Percentiles rank a stretch among this genome's conserved stretches.
Evolutionary conservation across 352 stramenopile species (phyloP).

Genomic region (Phytophthora meadii): DNA sequence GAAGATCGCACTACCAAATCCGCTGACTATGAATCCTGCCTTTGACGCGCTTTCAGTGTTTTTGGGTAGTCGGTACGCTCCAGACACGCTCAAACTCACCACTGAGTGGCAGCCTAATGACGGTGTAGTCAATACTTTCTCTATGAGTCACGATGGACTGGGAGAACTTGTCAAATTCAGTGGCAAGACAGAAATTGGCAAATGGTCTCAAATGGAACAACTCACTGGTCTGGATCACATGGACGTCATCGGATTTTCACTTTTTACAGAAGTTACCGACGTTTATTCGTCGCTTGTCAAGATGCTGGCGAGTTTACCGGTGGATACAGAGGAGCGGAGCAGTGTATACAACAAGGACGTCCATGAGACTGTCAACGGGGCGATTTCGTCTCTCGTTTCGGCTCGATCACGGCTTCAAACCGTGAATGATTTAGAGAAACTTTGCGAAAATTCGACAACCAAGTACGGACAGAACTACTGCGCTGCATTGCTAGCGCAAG

Average conservation of each 20-base stretch:
- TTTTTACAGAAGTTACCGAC: background rate
- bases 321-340: too few relatives aligned
- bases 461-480: too few relatives aligned
- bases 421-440: too few relatives aligned
- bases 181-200: background rate
- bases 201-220: background rate
- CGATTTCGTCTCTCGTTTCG: too few relatives aligned
- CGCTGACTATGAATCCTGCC: background rate
- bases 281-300: too few relatives aligned
- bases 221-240: background rate
- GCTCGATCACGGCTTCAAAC: too few relatives aligned
- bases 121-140: background rate
- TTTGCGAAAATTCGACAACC: too few relatives aligned
- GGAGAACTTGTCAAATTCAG: background rate
- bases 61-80: background rate
- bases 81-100: background rate
- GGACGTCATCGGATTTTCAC: background rate
- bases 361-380: too few relatives aligned
- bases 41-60: background rate
- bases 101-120: background rate
- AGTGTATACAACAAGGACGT: too few relatives aligned
- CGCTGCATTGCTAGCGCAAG: too few relatives aligned
- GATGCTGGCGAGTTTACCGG: too few relatives aligned
- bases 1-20: background rate
- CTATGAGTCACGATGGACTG: background rate